phyloP scores from a whole-genome alignment of 768 basidiomycete genomes.

The Rhodosporidiobolus sp. region DNA sequence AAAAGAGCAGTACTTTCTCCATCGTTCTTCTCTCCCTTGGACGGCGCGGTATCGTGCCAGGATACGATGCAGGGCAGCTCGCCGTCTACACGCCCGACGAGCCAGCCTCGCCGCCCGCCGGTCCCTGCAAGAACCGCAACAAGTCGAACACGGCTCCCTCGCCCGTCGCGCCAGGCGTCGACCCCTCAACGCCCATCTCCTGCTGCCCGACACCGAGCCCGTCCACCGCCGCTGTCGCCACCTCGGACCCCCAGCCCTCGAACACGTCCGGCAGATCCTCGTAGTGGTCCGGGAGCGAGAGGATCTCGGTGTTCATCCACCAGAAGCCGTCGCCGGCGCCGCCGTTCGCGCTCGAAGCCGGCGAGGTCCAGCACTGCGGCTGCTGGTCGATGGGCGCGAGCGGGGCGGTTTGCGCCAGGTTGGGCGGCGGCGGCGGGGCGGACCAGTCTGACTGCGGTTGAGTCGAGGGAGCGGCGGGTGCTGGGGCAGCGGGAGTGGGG shows the following conservation, averaged over 20 bases:
- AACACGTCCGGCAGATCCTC: conserved; percentile 17
- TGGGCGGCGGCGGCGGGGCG: neutral
- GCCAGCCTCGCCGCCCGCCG: neutral
- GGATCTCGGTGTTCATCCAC: conserved; percentile 28
- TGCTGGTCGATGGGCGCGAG: neutral
- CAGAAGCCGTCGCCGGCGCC: neutral
- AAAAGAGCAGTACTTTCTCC: no score
- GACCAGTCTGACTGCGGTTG: neutral
- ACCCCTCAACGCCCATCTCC: neutral
- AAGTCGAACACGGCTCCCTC: neutral
- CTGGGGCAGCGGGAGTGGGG: no score
- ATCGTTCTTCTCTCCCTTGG: no score
- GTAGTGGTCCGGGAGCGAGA: conserved; percentile 10
- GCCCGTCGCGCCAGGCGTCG: neutral
- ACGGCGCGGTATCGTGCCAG: no score
- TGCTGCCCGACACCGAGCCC: no score
- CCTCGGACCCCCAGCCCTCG: neutral
- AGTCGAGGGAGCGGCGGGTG: no score
- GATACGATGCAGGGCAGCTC: no score
- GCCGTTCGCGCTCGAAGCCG: neutral
- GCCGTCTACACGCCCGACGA: no score
- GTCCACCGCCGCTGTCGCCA: neutral
- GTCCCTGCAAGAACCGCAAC: conserved; percentile 5
- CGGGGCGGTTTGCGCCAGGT: neutral
- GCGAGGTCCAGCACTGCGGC: neutral